A percentile compares a stretch with the other conserved stretches of the same genome.
phyloP scores from a whole-genome alignment of 805 yeast genomes.

The Lipomyces orientalis region DNA sequence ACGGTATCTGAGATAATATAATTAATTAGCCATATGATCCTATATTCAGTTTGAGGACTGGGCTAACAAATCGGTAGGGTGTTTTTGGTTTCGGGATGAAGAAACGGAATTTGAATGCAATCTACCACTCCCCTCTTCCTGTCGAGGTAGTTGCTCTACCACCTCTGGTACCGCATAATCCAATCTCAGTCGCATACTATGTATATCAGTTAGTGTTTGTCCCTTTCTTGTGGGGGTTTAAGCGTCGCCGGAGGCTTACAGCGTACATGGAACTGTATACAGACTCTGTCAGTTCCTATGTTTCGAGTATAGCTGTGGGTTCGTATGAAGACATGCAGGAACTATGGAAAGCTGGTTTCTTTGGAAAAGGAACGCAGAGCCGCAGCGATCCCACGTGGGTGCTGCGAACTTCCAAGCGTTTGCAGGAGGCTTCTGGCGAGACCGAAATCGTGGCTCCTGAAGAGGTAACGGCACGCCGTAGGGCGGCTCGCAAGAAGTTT shows the following conservation, averaged over 20 bases:
- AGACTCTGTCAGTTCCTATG: slow-evolving; percentile 30
- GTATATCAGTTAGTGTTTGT: slow-evolving; percentile 39
- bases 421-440: slow-evolving; percentile 48
- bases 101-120: slow-evolving; percentile 38
- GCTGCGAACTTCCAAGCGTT: slow-evolving; percentile 63
- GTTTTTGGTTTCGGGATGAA: slow-evolving; percentile 21
- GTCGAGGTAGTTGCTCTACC: slow-evolving; percentile 49
- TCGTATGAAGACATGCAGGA: slow-evolving; percentile 54
- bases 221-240: slow-evolving; percentile 13
- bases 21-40: slow-evolving; percentile 25
- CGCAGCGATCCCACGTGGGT: slow-evolving; percentile 94
- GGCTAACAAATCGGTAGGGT: neutral
- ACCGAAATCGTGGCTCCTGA: slow-evolving; percentile 60
- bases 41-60: neutral
- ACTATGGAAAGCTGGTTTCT: slow-evolving; percentile 87
- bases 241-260: slow-evolving; percentile 34
- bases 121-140: slow-evolving; percentile 64
- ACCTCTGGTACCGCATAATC: slow-evolving; percentile 64
- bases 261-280: slow-evolving; percentile 31
- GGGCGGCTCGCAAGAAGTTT: slow-evolving; percentile 73
- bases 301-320: slow-evolving; percentile 46
- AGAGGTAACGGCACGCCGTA: slow-evolving; percentile 73
- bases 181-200: slow-evolving; percentile 65
- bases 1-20: slow-evolving; percentile 82
- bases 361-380: slow-evolving; percentile 89